Evolutionary conservation across 257 asterid genomes (phyloP).

Genomic region (Knoxia roxburghii): DNA sequence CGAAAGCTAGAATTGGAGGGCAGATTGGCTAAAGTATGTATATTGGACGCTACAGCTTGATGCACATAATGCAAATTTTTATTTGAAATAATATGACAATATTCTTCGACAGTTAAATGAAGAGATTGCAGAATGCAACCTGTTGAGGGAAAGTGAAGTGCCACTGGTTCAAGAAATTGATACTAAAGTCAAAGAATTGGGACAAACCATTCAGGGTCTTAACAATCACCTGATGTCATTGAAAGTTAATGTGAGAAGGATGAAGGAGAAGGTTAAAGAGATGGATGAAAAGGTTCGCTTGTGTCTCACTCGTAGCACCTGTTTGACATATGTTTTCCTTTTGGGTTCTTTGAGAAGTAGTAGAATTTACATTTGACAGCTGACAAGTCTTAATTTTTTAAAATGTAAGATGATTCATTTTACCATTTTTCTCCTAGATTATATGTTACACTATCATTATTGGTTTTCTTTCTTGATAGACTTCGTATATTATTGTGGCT

Average conservation of each 20-base stretch:
- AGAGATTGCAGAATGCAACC: conserved; percentile 52
- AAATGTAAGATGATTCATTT: background rate
- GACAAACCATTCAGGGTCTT: conserved; percentile 55
- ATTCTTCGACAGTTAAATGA: conserved; percentile 45
- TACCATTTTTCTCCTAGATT: background rate
- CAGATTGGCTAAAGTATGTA: conserved; percentile 53
- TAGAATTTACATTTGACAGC: background rate
- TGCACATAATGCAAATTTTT: background rate
- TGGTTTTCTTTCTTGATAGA: background rate
- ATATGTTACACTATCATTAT: too few species aligned
- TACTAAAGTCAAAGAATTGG: conserved; percentile 56
- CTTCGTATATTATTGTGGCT: background rate
- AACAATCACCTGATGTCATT: conserved; percentile 70
- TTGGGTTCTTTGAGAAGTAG: background rate
- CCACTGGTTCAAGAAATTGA: conserved; percentile 64
- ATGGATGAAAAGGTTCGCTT: conserved; percentile 69
- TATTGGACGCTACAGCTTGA: conserved; percentile 5
- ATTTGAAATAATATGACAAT: conserved; percentile 13
- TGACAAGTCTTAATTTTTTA: too few species aligned
- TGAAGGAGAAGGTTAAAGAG: conserved; percentile 72
- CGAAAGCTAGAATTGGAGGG: conserved; percentile 41
- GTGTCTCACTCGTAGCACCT: conserved; percentile 17
- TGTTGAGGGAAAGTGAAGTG: conserved; percentile 52
- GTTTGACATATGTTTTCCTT: background rate
- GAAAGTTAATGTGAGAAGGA: conserved; percentile 51